Conservation (phyloP, 2,329 filamentous ascomycete genomes). For the Claviceps africana region DNA sequence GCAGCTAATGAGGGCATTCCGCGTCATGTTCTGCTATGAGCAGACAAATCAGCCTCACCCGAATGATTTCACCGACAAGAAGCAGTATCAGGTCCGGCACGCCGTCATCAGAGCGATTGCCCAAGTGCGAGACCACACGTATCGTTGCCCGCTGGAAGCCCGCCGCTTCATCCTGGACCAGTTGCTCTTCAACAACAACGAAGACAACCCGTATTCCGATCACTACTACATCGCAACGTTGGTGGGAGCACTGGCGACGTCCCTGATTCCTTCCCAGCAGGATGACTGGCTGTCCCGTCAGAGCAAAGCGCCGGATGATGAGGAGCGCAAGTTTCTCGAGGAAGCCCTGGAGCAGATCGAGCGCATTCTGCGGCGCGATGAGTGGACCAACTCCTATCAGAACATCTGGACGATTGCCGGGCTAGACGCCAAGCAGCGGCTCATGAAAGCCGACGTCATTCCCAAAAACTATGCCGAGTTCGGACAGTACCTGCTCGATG, state of each 20-base stretch:
- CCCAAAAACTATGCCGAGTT: conserved; percentile 40
- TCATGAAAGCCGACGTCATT: conserved; percentile 53
- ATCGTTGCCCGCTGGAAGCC: conserved; percentile 64
- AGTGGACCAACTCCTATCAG: conserved; percentile 54
- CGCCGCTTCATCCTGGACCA: conserved; percentile 80
- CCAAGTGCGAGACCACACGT: conserved; percentile 56
- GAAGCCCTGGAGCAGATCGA: conserved; percentile 49
- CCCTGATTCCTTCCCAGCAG: conserved; percentile 37
- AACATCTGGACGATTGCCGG: conserved; percentile 52
- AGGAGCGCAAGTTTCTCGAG: conserved; percentile 35
- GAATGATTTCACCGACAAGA: conserved; percentile 84
- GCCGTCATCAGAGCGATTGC: conserved; percentile 73
- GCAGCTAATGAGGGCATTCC: conserved; percentile 75
- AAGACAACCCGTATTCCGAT: conserved; percentile 77
- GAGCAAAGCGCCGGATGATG: conserved; percentile 30
- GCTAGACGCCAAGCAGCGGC: conserved; percentile 43
- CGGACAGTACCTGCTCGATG: conserved; percentile 50
- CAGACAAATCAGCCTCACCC: conserved; percentile 66
- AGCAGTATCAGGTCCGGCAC: conserved; percentile 70
- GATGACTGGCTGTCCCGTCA: conserved; percentile 31
- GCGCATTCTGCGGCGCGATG: conserved; percentile 51
- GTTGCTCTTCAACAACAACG: conserved; percentile 87
- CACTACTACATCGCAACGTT: conserved; percentile 76
- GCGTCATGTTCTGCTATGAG: conserved; percentile 74
- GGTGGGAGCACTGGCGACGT: conserved; percentile 47